Conservation (phyloP, 768 basidiomycete genomes). For the Exsudoporus frostii region DNA sequence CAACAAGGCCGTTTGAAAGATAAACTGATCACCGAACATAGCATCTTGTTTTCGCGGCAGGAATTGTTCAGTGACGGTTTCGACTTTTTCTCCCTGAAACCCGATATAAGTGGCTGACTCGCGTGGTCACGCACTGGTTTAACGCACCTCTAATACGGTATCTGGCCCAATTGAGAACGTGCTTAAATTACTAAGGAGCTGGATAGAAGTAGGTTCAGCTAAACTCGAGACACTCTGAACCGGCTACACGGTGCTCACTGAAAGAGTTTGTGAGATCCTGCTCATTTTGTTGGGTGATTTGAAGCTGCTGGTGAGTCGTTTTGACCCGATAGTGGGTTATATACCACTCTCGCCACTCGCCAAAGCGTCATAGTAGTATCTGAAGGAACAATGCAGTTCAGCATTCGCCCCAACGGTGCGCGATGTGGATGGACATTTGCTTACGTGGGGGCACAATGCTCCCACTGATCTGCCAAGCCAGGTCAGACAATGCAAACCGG, state of each 20-base stretch:
- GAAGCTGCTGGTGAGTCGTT: not conserved
- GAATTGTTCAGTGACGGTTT: slow-evolving; percentile 26
- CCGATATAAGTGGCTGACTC: not conserved
- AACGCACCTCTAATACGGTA: slow-evolving; percentile 19
- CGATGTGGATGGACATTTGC: slow-evolving; percentile 10
- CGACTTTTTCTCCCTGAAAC: slow-evolving; percentile 20
- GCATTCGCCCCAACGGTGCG: slow-evolving; percentile 6
- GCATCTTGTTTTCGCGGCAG: slow-evolving; percentile 29
- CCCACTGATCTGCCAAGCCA: not conserved
- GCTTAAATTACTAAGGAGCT: slow-evolving; percentile 30
- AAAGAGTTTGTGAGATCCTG: slow-evolving; percentile 31
- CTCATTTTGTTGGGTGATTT: slow-evolving; percentile 19
- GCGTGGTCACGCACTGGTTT: not conserved
- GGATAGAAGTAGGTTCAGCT: not conserved
- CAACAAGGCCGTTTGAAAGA: slow-evolving; percentile 23
- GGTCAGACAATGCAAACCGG: slow-evolving; percentile 3
- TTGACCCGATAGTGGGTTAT: slow-evolving; percentile 11
- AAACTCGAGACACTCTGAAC: not conserved
- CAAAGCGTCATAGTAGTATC: slow-evolving; percentile 20
- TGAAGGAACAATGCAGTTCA: slow-evolving; percentile 21
- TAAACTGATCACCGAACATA: slow-evolving; percentile 30
- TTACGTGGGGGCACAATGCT: slow-evolving; percentile 5
- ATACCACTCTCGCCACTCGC: slow-evolving; percentile 26
- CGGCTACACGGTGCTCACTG: slow-evolving; percentile 21
- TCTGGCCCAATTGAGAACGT: slow-evolving; percentile 8